A percentile compares a stretch with the other conserved stretches of the same genome.
Evolutionary conservation across 2,329 filamentous ascomycete genomes (phyloP).

Genomic region (Apiospora pterosperma): DNA sequence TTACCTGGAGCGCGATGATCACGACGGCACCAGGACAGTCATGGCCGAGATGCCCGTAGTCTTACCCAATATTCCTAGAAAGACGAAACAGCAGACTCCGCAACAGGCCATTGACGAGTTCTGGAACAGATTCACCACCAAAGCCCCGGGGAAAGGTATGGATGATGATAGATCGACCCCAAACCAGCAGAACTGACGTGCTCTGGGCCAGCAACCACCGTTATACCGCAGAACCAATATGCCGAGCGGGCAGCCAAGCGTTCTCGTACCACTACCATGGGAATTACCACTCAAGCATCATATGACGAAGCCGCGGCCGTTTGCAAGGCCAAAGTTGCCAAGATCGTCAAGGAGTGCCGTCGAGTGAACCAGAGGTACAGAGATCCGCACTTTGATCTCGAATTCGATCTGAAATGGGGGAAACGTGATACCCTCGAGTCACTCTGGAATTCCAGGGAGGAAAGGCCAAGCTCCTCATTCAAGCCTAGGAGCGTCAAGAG

Average conservation of each 20-base stretch:
- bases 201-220: conserved; percentile 54
- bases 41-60: conserved; percentile 16
- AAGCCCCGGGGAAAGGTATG: conserved; percentile 65
- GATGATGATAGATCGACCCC: not conserved
- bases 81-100: conserved; percentile 52
- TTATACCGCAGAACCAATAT: conserved; percentile 67
- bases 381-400: conserved; percentile 84
- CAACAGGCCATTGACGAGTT: conserved; percentile 70
- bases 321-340: conserved; percentile 62
- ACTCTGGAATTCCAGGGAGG: conserved; percentile 32
- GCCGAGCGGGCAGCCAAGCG: conserved; percentile 57
- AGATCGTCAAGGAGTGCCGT: conserved; percentile 63
- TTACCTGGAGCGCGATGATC: not conserved
- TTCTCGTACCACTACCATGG: conserved; percentile 50
- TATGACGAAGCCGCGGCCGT: conserved; percentile 70
- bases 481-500: conserved; percentile 60
- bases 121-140: conserved; percentile 69
- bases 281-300: conserved; percentile 56
- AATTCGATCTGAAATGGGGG: conserved; percentile 66
- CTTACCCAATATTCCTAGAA: conserved; percentile 19
- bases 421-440: conserved; percentile 47
- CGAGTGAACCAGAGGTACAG: conserved; percentile 82
- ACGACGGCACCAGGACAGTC: not conserved
- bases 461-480: conserved; percentile 25
- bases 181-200: not conserved